phyloP scores from a whole-genome alignment of 225 moss, liverwort and hornwort genomes.

The Marchantia polymorpha region DNA sequence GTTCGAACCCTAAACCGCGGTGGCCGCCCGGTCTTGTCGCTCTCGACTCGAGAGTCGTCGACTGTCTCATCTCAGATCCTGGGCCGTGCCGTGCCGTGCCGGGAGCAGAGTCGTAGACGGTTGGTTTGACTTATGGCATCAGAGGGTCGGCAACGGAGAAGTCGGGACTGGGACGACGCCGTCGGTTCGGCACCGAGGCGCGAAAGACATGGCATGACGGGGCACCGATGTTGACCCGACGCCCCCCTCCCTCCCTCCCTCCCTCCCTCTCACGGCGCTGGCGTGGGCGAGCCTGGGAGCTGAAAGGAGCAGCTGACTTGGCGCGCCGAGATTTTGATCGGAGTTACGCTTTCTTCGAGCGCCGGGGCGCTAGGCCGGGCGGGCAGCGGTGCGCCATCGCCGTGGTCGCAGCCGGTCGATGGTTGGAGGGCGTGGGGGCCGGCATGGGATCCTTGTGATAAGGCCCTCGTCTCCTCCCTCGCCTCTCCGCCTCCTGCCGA shows the following conservation, averaged over 20 bases:
- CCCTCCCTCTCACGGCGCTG: not conserved
- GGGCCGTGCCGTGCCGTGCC: not conserved
- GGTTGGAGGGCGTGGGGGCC: not conserved
- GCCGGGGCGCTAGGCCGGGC: not conserved
- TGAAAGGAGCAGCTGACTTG: constrained; percentile 10
- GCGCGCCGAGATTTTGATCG: constrained; percentile 11
- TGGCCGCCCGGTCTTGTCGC: not conserved
- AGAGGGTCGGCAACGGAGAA: not conserved
- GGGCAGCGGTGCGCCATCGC: constrained; percentile 1
- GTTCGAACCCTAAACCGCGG: not conserved
- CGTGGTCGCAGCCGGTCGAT: not conserved
- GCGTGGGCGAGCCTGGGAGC: not conserved
- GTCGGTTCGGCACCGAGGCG: not conserved
- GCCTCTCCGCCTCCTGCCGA: not conserved
- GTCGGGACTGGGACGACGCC: not conserved
- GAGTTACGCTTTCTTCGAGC: not conserved
- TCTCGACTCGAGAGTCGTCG: not conserved
- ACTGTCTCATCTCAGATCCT: not conserved
- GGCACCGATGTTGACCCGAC: not conserved
- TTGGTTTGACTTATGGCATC: constrained; percentile 7
- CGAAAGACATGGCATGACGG: not conserved
- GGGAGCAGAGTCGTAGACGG: not conserved
- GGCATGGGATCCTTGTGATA: constrained; percentile 13
- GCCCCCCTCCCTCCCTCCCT: not conserved
- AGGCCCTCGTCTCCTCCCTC: no score